phyloP scores from a whole-genome alignment of 2,329 filamentous ascomycete genomes.

The Alternaria hordeiaustralica region DNA sequence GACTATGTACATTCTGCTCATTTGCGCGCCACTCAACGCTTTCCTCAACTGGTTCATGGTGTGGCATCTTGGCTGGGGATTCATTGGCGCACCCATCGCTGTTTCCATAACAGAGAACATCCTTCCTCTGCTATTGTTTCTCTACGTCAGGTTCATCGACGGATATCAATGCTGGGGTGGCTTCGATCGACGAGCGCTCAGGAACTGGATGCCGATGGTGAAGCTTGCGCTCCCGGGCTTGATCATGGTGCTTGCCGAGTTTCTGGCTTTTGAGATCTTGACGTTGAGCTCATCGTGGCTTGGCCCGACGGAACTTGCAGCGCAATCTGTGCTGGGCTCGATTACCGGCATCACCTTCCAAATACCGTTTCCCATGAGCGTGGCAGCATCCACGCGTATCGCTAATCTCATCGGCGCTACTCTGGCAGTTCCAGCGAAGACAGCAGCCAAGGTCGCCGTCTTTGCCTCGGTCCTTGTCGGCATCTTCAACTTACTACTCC shows the following conservation, averaged over 20 bases:
- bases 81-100: constrained; percentile 80
- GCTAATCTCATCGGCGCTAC: constrained; percentile 92
- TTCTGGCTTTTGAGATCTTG: constrained; percentile 89
- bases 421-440: constrained; percentile 79
- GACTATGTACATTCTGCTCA: constrained; percentile 80
- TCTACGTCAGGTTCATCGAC: constrained; percentile 75
- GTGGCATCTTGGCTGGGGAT: constrained; percentile 64
- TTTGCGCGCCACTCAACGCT: constrained; percentile 82
- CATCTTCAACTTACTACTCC: constrained; percentile 75
- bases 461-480: constrained; percentile 73
- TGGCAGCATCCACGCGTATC: constrained; percentile 85
- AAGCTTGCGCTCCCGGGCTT: constrained; percentile 86
- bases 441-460: constrained; percentile 78
- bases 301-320: constrained; percentile 79
- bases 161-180: constrained; percentile 83
- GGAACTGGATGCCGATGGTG: constrained; percentile 85
- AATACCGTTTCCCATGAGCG: constrained; percentile 88
- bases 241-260: constrained; percentile 93
- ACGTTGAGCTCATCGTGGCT: constrained; percentile 84
- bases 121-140: constrained; percentile 73
- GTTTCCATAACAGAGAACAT: constrained; percentile 77
- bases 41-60: constrained; percentile 83
- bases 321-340: constrained; percentile 84
- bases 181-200: constrained; percentile 71
- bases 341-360: constrained; percentile 84